Base-by-base conservation (phyloP, 2,329 filamentous ascomycete genomes). In the Colletotrichum costaricense region DNA sequence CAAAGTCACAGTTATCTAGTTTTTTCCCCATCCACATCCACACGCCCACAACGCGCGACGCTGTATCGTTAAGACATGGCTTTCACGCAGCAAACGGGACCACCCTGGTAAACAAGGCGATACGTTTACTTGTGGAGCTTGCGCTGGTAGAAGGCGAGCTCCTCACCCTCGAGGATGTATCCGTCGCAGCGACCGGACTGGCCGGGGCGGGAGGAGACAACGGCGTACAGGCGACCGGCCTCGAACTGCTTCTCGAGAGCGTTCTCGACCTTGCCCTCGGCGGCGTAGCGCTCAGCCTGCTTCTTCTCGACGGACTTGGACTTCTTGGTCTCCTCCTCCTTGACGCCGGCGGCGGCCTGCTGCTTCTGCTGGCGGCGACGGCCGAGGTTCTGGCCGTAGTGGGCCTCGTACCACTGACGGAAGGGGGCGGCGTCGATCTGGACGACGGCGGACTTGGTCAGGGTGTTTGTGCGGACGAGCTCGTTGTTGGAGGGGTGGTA, bases 401-500 rank as follows among this genome's bases (percentile, higher is more conserved):
- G 97, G 80, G 97, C 95, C 93, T 99, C 97, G 89, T 97, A 99
- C 97, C 97, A 99, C 90, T 98, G 96, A 86, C 97, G 92, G 94
- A 99, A 99, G 80, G 97, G 97, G 77, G 97, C 95, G 82, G 97
- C 97, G 88, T 99, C 97, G 88, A 99, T 90, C 91, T 99, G 97
- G 86, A 99, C 94, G 84, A 99, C 94, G 89, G 97, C 97, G 84
- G 95, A 95, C 90, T 95, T 97, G 91, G 97, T 99, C 86, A 99
- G 92, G 90, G 97, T 98, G 93, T 99, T 99, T 88, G 97, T 99
- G 85, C 97, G 97, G 91, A 99, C 95, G 81, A 99, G 92, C 90
- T 99, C 97, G 95, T 99, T 99, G 95, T 99, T 99, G 86, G 96
- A 98, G 77, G 97, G 97, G 89, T 99, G 97, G 94, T 95, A 99